phyloP scores from a whole-genome alignment of 371 early-diverging fungal species.

The Syncephalis fuscata region DNA sequence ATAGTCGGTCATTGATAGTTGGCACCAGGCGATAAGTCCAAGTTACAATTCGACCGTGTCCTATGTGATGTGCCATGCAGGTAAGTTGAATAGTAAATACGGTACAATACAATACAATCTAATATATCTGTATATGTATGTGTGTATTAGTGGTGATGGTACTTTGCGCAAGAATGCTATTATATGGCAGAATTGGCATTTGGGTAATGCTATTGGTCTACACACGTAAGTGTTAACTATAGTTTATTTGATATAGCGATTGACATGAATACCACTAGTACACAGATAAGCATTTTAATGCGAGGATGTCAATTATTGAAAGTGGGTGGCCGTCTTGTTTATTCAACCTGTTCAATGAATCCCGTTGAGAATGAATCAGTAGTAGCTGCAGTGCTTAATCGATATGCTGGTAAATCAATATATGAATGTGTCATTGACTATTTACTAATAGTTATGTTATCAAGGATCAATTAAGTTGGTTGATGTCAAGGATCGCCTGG shows the following conservation, averaged over 20 bases:
- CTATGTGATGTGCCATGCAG: slow-evolving; percentile 96
- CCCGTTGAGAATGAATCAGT: slow-evolving; percentile 97
- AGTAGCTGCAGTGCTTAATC: slow-evolving; percentile 63
- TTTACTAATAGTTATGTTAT: background rate
- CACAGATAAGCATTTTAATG: slow-evolving; percentile 79
- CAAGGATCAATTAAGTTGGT: slow-evolving; percentile 54
- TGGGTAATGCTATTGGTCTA: slow-evolving; percentile 55
- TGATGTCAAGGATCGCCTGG: slow-evolving; percentile 63
- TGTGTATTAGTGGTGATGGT: slow-evolving; percentile 72
- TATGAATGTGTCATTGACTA: background rate
- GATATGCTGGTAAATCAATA: slow-evolving; percentile 21
- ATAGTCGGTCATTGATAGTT: too few species aligned
- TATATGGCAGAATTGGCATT: slow-evolving; percentile 82
- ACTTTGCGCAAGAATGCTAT: slow-evolving; percentile 93
- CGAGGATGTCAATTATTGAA: slow-evolving; percentile 81
- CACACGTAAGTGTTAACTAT: slow-evolving; percentile 35
- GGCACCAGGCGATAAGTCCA: background rate
- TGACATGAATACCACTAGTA: slow-evolving; percentile 15
- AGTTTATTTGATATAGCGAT: too few species aligned
- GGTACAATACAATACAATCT: too few species aligned
- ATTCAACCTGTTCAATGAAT: slow-evolving; percentile 98
- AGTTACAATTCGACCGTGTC: slow-evolving; percentile 84
- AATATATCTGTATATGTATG: too few species aligned
- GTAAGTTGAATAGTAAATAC: too few species aligned
- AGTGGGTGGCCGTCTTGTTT: slow-evolving; percentile 91